Conservation (phyloP, 2,329 filamentous ascomycete species). For the Epichloe hybrida region DNA sequence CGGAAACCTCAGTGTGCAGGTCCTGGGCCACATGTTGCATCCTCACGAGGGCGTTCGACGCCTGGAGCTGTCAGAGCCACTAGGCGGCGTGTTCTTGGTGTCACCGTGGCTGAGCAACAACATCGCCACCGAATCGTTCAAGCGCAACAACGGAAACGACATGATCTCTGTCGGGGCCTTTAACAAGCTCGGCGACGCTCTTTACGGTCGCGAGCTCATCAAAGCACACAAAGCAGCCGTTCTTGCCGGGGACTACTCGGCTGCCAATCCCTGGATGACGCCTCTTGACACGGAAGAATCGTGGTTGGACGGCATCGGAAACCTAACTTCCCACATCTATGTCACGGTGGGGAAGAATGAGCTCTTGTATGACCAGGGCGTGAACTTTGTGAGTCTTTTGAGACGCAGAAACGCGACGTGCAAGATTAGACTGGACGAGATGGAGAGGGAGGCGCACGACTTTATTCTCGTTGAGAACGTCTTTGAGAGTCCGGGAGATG, state of each 20-base stretch:
- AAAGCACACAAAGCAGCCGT: background rate
- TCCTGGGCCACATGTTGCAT: slow-evolving; percentile 20
- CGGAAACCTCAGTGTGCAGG: slow-evolving; percentile 19
- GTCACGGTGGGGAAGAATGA: slow-evolving; percentile 21
- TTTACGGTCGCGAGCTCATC: slow-evolving; percentile 7
- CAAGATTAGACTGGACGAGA: slow-evolving; percentile 16
- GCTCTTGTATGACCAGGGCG: slow-evolving; percentile 17
- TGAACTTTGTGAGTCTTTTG: slow-evolving; percentile 13
- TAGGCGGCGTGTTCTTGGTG: slow-evolving; percentile 19
- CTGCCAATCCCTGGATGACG: slow-evolving; percentile 13
- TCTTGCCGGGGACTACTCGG: background rate
- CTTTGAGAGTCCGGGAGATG: slow-evolving; percentile 12
- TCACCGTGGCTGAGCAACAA: slow-evolving; percentile 19
- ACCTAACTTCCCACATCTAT: slow-evolving; percentile 14
- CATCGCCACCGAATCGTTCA: slow-evolving; percentile 11
- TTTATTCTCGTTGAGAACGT: slow-evolving; percentile 19
- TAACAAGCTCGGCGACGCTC: background rate
- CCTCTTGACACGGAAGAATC: slow-evolving; percentile 15
- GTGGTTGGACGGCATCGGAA: slow-evolving; percentile 16
- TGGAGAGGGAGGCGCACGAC: slow-evolving; percentile 19
- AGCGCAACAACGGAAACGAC: slow-evolving; percentile 17
- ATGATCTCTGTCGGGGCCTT: slow-evolving; percentile 17
- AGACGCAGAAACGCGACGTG: slow-evolving; percentile 8
- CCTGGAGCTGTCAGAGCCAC: slow-evolving; percentile 12
- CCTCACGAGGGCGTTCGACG: slow-evolving; percentile 13